Percentiles rank a stretch among this genome's conserved stretches.
Conservation (phyloP, 345 rosid genomes). For the Lumnitzera littorea region DNA sequence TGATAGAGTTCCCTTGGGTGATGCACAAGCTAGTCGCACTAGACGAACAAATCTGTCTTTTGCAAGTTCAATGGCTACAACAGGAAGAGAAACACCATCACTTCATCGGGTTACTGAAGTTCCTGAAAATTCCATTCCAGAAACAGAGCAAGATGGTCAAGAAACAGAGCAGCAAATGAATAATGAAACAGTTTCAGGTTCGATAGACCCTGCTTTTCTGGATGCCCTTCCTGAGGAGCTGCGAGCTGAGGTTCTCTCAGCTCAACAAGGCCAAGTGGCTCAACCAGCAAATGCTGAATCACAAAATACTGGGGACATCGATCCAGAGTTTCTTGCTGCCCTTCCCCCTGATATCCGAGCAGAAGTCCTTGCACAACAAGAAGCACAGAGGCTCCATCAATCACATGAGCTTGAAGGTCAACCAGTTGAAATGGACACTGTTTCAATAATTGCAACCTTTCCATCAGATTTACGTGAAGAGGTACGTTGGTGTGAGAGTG, state of each 20-base stretch:
- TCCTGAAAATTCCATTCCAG: constrained; percentile 80
- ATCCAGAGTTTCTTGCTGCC: constrained; percentile 97
- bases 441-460: constrained; percentile 94
- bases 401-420: constrained; percentile 98
- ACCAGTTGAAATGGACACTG: constrained; percentile 99
- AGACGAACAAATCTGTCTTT: constrained; percentile 59
- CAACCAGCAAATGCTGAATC: constrained; percentile 66
- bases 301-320: constrained; percentile 76
- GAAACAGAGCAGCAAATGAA: constrained; percentile 55
- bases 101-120: constrained; percentile 93
- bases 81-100: constrained; percentile 57
- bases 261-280: constrained; percentile 75
- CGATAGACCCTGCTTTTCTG: constrained; percentile 95
- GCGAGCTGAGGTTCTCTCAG: constrained; percentile 95
- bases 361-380: constrained; percentile 93
- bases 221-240: constrained; percentile 97
- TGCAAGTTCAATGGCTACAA: constrained; percentile 41
- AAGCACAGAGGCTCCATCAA: constrained; percentile 84
- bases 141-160: constrained; percentile 73
- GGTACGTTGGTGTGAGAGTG: constrained; percentile 28
- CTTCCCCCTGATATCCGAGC: constrained; percentile 96
- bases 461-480: constrained; percentile 96
- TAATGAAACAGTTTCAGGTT: constrained; percentile 56
- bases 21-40: constrained; percentile 53
- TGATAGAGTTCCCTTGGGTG: constrained; percentile 45